Percentiles rank a stretch among this genome's conserved stretches.
phyloP scores from a whole-genome alignment of 1,139 yeast genomes.

The Geotrichum fermentans region DNA sequence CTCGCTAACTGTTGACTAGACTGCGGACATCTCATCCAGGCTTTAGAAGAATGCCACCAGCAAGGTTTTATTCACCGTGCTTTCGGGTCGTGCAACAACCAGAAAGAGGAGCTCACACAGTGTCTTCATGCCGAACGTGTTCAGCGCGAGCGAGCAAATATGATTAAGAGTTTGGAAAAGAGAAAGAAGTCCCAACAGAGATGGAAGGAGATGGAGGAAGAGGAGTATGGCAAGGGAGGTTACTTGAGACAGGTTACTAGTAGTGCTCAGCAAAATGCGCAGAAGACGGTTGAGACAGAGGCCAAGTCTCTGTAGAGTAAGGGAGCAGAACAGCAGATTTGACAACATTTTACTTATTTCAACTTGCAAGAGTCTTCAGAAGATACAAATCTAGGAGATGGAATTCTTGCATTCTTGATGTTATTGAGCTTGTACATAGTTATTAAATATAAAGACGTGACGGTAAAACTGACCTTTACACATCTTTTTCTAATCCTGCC shows the following conservation, averaged over 20 bases:
- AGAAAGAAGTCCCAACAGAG: slow-evolving; percentile 51
- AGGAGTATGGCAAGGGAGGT: slow-evolving; percentile 72
- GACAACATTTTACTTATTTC: too few relatives aligned
- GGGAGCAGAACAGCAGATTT: background rate
- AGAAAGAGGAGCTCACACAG: slow-evolving; percentile 69
- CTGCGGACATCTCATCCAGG: slow-evolving; percentile 78
- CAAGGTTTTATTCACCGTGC: slow-evolving; percentile 65
- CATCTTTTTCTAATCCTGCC: slow-evolving; percentile 74
- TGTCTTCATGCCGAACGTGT: slow-evolving; percentile 79
- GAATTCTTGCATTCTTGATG: too few relatives aligned
- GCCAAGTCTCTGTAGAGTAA: background rate
- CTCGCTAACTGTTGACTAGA: slow-evolving; percentile 36
- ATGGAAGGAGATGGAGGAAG: slow-evolving; percentile 65
- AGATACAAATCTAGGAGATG: too few relatives aligned
- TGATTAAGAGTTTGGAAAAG: slow-evolving; percentile 47
- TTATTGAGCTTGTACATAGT: background rate
- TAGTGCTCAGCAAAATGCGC: slow-evolving; percentile 15
- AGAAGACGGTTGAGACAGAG: slow-evolving; percentile 18
- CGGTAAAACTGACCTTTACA: background rate
- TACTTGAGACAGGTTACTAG: slow-evolving; percentile 56
- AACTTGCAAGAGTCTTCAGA: too few relatives aligned
- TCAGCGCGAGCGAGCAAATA: slow-evolving; percentile 60
- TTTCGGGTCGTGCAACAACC: slow-evolving; percentile 81
- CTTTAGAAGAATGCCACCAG: slow-evolving; percentile 84
- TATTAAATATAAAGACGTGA: background rate